A percentile compares a stretch with the other conserved stretches of the same genome.
These are phyloP conservation scores for Protomyces pachydermus DNA, from an alignment of 1,139 yeast genomes.

Conservation along the genomic window DNA sequence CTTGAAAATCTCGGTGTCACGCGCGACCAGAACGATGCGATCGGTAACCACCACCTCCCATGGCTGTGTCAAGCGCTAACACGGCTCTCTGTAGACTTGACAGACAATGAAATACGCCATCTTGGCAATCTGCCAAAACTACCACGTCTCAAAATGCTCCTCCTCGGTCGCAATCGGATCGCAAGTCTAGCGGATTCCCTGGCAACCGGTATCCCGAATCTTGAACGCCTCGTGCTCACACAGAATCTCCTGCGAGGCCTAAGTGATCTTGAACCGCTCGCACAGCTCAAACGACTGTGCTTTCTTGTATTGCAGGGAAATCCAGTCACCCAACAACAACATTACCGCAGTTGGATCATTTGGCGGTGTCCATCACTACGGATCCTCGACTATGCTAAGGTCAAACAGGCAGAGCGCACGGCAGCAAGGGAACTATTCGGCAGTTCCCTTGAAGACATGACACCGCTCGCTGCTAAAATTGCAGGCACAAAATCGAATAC, in stretches of 20 bases:
- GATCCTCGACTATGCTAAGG: constrained; percentile 61
- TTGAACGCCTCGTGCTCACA: constrained; percentile 50
- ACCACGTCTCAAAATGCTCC: constrained; percentile 46
- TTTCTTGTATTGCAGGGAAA: constrained; percentile 57
- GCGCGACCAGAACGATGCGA: constrained; percentile 47
- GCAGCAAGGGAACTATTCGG: constrained; percentile 50
- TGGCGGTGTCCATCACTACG: constrained; percentile 60
- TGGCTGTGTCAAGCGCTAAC: background rate
- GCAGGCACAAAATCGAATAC: constrained; percentile 35
- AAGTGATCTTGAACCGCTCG: constrained; percentile 43
- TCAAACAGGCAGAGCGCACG: constrained; percentile 53
- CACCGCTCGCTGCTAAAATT: constrained; percentile 37
- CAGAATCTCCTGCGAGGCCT: constrained; percentile 50
- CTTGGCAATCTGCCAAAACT: constrained; percentile 52
- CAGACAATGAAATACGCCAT: constrained; percentile 58
- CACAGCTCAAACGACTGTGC: constrained; percentile 43
- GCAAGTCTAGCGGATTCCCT: constrained; percentile 42
- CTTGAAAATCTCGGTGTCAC: constrained; percentile 47
- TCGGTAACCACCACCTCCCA: constrained; percentile 34
- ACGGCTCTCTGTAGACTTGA: constrained; percentile 45
- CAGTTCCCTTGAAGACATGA: constrained; percentile 37
- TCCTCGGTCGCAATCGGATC: constrained; percentile 59
- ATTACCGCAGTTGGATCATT: constrained; percentile 58
- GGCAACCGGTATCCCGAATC: constrained; percentile 43
- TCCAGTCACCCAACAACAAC: constrained; percentile 50